Percentiles rank a stretch among this genome's conserved stretches.
These are phyloP conservation scores for Phytophthora tentaculata DNA, from an alignment of 352 stramenopile species.

Conservation along the genomic window DNA sequence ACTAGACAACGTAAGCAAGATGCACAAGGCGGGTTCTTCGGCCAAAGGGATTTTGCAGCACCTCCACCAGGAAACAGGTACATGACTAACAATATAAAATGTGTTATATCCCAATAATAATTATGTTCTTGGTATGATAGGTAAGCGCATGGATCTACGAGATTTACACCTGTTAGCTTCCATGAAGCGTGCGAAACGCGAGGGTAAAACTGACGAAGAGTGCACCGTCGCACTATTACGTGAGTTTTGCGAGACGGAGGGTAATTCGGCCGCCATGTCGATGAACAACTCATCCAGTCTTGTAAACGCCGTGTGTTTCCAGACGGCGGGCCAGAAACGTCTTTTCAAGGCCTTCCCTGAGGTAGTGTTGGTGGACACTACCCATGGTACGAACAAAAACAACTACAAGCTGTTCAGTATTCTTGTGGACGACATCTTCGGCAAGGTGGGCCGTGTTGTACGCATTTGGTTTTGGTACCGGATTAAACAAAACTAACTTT, in stretches of 20 bases:
- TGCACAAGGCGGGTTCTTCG: background rate
- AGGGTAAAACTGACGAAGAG: conserved; percentile 8
- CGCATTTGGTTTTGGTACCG: too few species aligned
- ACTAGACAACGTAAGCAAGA: background rate
- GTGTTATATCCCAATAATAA: background rate
- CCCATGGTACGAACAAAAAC: conserved; percentile 19
- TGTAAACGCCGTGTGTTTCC: conserved; percentile 18
- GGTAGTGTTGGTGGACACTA: conserved; percentile 19
- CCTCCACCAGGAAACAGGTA: background rate
- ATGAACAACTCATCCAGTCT: conserved; percentile 17
- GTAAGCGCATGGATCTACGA: conserved; percentile 1
- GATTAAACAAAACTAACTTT: too few species aligned
- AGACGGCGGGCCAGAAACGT: conserved; percentile 12
- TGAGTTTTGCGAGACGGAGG: conserved; percentile 20
- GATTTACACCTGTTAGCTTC: conserved; percentile 13
- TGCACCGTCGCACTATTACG: background rate
- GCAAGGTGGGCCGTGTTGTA: conserved; percentile 4
- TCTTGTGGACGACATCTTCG: conserved; percentile 17
- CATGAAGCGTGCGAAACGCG: background rate
- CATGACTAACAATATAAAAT: background rate
- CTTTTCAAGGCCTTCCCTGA: conserved; percentile 24
- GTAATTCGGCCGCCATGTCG: conserved; percentile 8
- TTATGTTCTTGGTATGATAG: too few species aligned
- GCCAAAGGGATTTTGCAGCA: background rate
- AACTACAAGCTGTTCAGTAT: conserved; percentile 30